Conservation (phyloP, 441 rosid species). For the Erysimum cheiri region DNA sequence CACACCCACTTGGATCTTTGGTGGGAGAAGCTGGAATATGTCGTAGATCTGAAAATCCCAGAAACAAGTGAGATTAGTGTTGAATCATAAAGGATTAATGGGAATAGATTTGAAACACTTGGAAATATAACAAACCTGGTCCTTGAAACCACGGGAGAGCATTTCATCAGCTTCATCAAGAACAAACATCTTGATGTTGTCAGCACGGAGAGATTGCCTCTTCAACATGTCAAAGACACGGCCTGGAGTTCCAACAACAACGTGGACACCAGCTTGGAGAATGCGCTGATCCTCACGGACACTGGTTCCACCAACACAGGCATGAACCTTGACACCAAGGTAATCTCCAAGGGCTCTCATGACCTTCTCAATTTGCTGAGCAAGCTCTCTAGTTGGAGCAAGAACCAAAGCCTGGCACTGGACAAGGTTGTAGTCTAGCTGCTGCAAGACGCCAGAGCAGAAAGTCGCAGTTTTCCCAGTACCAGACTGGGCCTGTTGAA, state of each 20-base stretch:
- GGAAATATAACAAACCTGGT: constrained; percentile 37
- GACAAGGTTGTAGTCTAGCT: constrained; percentile 46
- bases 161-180: constrained; percentile 55
- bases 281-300: constrained; percentile 55
- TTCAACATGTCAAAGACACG: constrained; percentile 53
- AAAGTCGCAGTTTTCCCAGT: constrained; percentile 52
- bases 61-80: not conserved
- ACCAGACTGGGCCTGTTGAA: constrained; percentile 52
- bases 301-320: constrained; percentile 57
- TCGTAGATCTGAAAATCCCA: constrained; percentile 44
- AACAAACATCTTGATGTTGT: constrained; percentile 51
- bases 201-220: constrained; percentile 52
- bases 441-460: constrained; percentile 54
- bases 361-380: constrained; percentile 55
- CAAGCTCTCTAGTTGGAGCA: constrained; percentile 53
- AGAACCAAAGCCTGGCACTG: constrained; percentile 52
- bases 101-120: not conserved
- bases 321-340: constrained; percentile 55
- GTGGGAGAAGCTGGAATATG: constrained; percentile 51
- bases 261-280: constrained; percentile 50
- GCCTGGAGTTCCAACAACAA: constrained; percentile 53
- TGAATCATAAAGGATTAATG: not conserved
- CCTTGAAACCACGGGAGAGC: constrained; percentile 57
- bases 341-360: constrained; percentile 53
- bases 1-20: constrained; percentile 50